These are phyloP conservation scores for Ceratobasidium sp. DNA, from an alignment of 1,284 basidiomycete genomes.

Conservation along the genomic window DNA sequence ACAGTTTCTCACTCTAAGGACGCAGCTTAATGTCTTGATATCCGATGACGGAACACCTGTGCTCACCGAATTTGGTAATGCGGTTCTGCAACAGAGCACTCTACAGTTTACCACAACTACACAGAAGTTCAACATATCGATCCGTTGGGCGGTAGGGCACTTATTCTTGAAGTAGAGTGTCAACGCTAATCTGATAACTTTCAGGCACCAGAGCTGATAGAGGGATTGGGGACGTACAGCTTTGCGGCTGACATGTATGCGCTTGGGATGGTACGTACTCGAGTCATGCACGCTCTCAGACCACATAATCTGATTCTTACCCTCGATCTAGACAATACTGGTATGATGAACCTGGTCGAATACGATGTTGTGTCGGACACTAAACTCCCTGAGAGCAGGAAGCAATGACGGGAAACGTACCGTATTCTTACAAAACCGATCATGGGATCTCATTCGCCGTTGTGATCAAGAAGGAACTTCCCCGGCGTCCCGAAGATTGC, in stretches of 20 bases:
- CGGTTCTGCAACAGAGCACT: background rate
- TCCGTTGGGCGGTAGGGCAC: background rate
- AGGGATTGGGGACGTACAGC: background rate
- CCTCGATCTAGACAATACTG: background rate
- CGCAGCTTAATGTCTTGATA: slow-evolving; percentile 7
- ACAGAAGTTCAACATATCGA: background rate
- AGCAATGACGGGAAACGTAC: background rate
- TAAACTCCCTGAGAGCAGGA: background rate
- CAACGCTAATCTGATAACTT: background rate
- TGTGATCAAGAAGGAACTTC: background rate
- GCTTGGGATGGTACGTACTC: slow-evolving; percentile 13
- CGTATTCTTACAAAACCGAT: background rate
- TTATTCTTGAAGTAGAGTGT: too few species aligned
- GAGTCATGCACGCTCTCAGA: too few species aligned
- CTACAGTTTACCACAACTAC: background rate
- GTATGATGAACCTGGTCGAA: too few species aligned
- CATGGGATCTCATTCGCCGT: background rate
- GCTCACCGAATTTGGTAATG: slow-evolving; percentile 25
- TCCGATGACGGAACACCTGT: background rate
- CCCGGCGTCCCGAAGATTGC: background rate
- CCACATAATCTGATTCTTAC: too few species aligned
- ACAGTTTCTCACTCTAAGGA: too few species aligned
- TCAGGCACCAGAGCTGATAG: slow-evolving; percentile 13
- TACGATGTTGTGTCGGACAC: too few species aligned
- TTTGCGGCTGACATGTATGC: background rate